Percentiles rank a stretch among this genome's conserved stretches.
phyloP scores from a whole-genome alignment of 148 eudicot species.

The Silene latifolia region DNA sequence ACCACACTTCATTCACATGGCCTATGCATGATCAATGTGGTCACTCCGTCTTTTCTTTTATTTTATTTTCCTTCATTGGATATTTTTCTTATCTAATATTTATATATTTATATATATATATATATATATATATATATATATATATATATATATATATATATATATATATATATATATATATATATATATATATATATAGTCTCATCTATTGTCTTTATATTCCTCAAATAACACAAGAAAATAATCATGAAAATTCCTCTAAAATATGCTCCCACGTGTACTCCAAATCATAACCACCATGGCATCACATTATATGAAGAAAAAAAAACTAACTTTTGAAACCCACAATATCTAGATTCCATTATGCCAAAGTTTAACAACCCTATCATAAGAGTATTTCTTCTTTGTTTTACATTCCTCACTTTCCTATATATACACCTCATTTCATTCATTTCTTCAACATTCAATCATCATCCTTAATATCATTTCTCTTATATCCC shows the following conservation, averaged over 20 bases:
- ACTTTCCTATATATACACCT: conserved; percentile 2
- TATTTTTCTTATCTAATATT: neutral
- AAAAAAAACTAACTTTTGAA: neutral
- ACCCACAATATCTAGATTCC: conserved; percentile 30
- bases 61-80: neutral
- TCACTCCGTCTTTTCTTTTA: neutral
- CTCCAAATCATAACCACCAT: conserved; percentile 16
- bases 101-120: no score
- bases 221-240: conserved; percentile 12
- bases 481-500: neutral
- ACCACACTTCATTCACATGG: conserved; percentile 32
- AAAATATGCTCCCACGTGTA: conserved; percentile 24
- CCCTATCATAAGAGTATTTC: conserved; percentile 17
- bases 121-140: neutral
- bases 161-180: no score
- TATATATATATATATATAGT: neutral
- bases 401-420: conserved; percentile 19
- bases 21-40: conserved; percentile 29
- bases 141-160: no score
- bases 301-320: neutral
- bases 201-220: neutral
- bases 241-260: conserved; percentile 18
- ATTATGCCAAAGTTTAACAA: conserved; percentile 17
- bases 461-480: conserved; percentile 8
- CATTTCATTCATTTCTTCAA: conserved; percentile 5